Conservation (phyloP, 1,284 basidiomycete species). For the Puccinia brachypodii region DNA sequence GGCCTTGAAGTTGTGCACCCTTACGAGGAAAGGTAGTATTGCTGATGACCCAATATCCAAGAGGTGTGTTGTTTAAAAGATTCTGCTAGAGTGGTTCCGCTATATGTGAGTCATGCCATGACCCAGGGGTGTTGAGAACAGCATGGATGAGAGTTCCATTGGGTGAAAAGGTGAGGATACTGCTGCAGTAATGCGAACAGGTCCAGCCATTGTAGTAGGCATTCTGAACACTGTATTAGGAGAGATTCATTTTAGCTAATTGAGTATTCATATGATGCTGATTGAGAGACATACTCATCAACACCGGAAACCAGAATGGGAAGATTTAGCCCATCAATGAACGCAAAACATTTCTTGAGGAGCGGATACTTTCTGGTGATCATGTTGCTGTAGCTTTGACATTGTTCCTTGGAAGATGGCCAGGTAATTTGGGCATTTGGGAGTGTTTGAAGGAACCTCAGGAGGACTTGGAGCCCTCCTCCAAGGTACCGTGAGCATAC, state of each 20-base stretch:
- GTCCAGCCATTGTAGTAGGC: slow-evolving; percentile 24
- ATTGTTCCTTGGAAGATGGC: background rate
- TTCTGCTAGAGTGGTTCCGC: background rate
- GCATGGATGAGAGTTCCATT: background rate
- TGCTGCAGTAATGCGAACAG: slow-evolving; percentile 8
- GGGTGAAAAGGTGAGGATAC: background rate
- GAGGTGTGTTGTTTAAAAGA: background rate
- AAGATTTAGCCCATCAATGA: slow-evolving; percentile 1
- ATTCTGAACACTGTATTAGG: background rate
- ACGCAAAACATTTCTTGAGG: background rate
- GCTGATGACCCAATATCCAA: background rate
- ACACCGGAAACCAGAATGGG: background rate
- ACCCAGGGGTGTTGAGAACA: slow-evolving; percentile 1
- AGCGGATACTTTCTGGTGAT: background rate
- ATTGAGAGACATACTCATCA: background rate
- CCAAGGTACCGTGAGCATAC: background rate
- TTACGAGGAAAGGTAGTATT: background rate
- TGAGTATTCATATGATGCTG: background rate
- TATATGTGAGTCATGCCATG: slow-evolving; percentile 10
- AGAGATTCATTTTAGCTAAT: background rate
- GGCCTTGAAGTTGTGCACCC: background rate
- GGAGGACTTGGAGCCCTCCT: background rate
- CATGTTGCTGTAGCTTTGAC: background rate
- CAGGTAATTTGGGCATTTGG: background rate
- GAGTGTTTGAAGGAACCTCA: background rate